phyloP scores from a whole-genome alignment of 768 basidiomycete species.

The Mrakia blollopis region DNA sequence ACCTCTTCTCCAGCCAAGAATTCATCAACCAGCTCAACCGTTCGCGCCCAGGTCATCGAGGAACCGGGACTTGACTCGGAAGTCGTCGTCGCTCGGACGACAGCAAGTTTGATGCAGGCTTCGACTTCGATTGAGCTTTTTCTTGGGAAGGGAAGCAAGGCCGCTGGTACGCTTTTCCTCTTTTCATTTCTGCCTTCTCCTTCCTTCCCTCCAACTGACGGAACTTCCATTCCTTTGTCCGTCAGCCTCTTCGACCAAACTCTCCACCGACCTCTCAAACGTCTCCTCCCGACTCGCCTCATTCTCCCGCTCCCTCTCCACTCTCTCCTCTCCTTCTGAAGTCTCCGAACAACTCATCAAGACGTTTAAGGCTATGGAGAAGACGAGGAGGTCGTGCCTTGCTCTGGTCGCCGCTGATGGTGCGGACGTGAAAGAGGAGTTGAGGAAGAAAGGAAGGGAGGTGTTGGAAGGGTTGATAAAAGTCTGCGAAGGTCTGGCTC shows the following conservation, averaged over 20 bases:
- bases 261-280: neutral
- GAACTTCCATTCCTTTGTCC: neutral
- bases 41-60: neutral
- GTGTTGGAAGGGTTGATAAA: conserved; percentile 13
- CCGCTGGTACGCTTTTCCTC: neutral
- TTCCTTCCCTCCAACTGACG: neutral
- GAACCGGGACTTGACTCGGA: neutral
- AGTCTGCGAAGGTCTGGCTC: conserved; percentile 29
- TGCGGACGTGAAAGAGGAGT: neutral
- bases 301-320: neutral
- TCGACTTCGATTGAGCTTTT: neutral
- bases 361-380: conserved; percentile 11
- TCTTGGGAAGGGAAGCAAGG: neutral
- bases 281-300: neutral
- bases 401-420: neutral
- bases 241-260: neutral
- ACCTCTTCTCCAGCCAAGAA: neutral
- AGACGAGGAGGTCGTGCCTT: conserved; percentile 9
- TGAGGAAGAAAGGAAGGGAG: neutral
- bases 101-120: neutral
- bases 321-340: neutral
- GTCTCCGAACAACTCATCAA: neutral
- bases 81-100: neutral
- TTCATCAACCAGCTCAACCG: neutral
- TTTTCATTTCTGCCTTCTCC: too few relatives aligned